Percentiles rank a stretch among this genome's conserved stretches.
These are phyloP conservation scores for Massarina eburnea DNA, from an alignment of 2,329 filamentous ascomycete genomes.

Conservation along the genomic window DNA sequence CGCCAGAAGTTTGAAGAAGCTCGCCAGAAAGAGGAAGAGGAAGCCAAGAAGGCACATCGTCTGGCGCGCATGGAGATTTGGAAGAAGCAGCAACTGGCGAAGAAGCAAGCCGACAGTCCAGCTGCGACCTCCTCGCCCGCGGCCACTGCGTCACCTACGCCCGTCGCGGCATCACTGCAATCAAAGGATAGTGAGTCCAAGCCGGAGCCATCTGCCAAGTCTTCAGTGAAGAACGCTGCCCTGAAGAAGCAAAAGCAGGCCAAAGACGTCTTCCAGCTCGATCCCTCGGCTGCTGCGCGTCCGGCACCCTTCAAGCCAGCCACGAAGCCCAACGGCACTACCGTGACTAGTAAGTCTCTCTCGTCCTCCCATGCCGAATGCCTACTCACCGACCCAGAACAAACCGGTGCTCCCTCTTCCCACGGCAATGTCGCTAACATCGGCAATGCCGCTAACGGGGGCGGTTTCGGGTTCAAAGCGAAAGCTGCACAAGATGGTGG, in stretches of 20 bases:
- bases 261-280: slow-evolving; percentile 40
- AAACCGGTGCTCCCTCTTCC: slow-evolving; percentile 43
- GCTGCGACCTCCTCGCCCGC: slow-evolving; percentile 52
- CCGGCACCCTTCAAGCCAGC: slow-evolving; percentile 31
- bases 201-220: slow-evolving; percentile 67
- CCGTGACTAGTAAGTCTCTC: slow-evolving; percentile 16
- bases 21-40: slow-evolving; percentile 26
- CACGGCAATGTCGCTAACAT: slow-evolving; percentile 63
- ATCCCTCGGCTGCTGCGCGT: slow-evolving; percentile 32
- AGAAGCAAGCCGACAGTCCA: slow-evolving; percentile 67
- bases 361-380: background rate
- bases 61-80: slow-evolving; percentile 79
- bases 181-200: slow-evolving; percentile 19
- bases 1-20: slow-evolving; percentile 59
- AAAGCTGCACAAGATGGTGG: slow-evolving; percentile 66
- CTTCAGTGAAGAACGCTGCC: slow-evolving; percentile 81
- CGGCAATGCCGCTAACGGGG: slow-evolving; percentile 77
- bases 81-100: slow-evolving; percentile 76
- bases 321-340: slow-evolving; percentile 24
- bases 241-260: slow-evolving; percentile 67
- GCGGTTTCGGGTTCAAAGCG: slow-evolving; percentile 76
- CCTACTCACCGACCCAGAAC: slow-evolving; percentile 21
- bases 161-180: slow-evolving; percentile 35
- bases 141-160: slow-evolving; percentile 70
- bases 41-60: slow-evolving; percentile 22